phyloP scores from a whole-genome alignment of 2,329 filamentous ascomycete genomes.

The Furcasterigmium sp. region DNA sequence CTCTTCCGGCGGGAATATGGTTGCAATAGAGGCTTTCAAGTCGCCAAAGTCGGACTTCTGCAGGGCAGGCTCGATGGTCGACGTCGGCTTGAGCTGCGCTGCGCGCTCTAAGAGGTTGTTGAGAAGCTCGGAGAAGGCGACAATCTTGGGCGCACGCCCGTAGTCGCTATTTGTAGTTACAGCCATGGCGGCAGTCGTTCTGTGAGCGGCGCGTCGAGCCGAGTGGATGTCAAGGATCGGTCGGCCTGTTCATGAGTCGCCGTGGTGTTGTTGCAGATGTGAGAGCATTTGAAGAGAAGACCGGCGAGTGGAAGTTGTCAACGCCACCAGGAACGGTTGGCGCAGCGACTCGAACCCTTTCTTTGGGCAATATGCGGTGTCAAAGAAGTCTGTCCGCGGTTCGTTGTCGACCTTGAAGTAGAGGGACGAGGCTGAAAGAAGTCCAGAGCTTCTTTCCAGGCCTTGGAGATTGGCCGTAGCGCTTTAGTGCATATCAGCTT shows the following conservation, averaged over 20 bases:
- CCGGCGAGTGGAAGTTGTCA: too few species aligned
- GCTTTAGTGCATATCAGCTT: too few species aligned
- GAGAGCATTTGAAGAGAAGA: too few species aligned
- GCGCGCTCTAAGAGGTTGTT: constrained; percentile 54
- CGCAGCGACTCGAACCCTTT: too few species aligned
- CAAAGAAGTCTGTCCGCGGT: background rate
- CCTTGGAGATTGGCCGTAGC: too few species aligned
- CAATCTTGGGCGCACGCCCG: constrained; percentile 47
- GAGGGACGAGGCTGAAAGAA: constrained; percentile 3
- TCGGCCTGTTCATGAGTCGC: background rate
- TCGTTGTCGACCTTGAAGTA: background rate
- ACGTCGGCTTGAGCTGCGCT: constrained; percentile 50
- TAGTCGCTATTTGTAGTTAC: constrained; percentile 34
- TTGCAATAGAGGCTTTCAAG: constrained; percentile 37
- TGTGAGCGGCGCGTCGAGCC: background rate
- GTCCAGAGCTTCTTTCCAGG: too few species aligned
- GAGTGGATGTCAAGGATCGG: background rate
- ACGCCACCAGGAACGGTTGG: too few species aligned
- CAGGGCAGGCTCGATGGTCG: constrained; percentile 68
- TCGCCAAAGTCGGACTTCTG: constrained; percentile 61
- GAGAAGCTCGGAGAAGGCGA: constrained; percentile 48
- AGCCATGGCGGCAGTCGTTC: constrained; percentile 36
- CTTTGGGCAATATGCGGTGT: too few species aligned
- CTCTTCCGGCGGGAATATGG: constrained; percentile 28
- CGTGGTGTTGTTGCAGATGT: background rate